Conservation (phyloP, 805 yeast genomes). For the Lachancea quebecensis region DNA sequence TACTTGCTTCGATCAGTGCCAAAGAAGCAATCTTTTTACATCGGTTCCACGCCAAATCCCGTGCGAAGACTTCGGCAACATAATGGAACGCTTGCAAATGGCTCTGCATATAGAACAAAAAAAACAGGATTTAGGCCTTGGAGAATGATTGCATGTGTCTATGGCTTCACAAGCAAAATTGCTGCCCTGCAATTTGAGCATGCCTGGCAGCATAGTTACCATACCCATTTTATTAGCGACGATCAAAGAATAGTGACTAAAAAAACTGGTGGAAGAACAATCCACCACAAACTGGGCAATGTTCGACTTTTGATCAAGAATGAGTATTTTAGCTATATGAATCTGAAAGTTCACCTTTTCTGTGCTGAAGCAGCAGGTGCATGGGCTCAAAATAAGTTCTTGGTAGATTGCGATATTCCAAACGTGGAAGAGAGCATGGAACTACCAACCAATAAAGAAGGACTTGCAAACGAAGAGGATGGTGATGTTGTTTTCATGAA, state of each 20-base stretch:
- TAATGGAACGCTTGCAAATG: constrained; percentile 55
- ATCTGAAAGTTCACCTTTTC: constrained; percentile 43
- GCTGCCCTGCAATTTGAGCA: constrained; percentile 77
- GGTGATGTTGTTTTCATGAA: constrained; percentile 12
- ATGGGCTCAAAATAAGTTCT: constrained; percentile 25
- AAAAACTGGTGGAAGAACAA: constrained; percentile 34
- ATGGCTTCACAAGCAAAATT: constrained; percentile 65
- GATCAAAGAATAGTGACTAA: constrained; percentile 34
- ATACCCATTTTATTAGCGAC: constrained; percentile 50
- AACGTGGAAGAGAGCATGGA: not conserved
- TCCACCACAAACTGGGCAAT: constrained; percentile 44
- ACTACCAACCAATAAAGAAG: not conserved
- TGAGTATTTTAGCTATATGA: constrained; percentile 39
- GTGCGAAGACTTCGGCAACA: constrained; percentile 64
- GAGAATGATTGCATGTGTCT: constrained; percentile 56
- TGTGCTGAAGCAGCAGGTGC: constrained; percentile 18
- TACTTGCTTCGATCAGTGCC: constrained; percentile 58
- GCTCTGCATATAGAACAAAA: constrained; percentile 69
- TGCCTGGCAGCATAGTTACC: constrained; percentile 72
- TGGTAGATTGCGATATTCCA: constrained; percentile 1
- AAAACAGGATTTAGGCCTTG: constrained; percentile 59
- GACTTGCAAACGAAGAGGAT: not conserved
- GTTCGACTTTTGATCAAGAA: constrained; percentile 39
- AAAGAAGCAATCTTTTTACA: constrained; percentile 54
- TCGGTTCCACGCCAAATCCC: constrained; percentile 83